A percentile compares a stretch with the other conserved stretches of the same genome.
Conservation (phyloP, 192 early-diverging fungal species). For the Polychytrium aggregatum region DNA sequence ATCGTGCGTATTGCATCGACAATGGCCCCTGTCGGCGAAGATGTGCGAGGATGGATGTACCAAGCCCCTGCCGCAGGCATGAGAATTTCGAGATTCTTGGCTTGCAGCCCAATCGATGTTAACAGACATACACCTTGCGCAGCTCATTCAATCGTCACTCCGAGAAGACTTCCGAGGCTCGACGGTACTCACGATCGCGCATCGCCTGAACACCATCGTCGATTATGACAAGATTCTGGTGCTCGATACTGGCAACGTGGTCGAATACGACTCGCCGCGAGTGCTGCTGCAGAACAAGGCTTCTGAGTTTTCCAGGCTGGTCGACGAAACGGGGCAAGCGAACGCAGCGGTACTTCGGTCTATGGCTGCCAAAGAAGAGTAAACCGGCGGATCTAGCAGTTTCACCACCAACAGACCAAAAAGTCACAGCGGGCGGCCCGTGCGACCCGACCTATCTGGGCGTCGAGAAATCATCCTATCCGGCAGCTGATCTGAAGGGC, state of each 20-base stretch:
- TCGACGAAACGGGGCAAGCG: conserved; percentile 19
- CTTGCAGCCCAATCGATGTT: conserved; percentile 18
- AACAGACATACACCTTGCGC: conserved; percentile 24
- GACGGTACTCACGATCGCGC: conserved; percentile 42
- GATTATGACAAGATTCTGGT: conserved; percentile 61
- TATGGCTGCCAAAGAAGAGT: too few relatives aligned
- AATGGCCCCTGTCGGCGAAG: background rate
- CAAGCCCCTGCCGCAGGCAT: background rate
- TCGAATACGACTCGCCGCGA: conserved; percentile 73
- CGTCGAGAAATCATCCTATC: too few relatives aligned
- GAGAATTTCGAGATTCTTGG: background rate
- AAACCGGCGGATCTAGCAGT: too few relatives aligned
- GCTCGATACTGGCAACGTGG: conserved; percentile 60
- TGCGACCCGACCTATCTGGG: too few relatives aligned
- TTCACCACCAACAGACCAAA: too few relatives aligned
- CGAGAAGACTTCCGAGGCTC: conserved; percentile 22
- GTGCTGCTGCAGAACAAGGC: conserved; percentile 38
- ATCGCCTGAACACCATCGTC: conserved; percentile 5
- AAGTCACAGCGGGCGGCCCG: too few relatives aligned
- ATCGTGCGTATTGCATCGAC: background rate
- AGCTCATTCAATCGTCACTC: conserved; percentile 29
- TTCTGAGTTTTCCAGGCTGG: conserved; percentile 19
- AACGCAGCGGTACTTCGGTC: conserved; percentile 23
- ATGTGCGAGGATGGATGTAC: background rate
- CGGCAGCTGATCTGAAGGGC: too few relatives aligned